Evolutionary conservation across 1,284 basidiomycete species (phyloP), one percentile per base, ranked within the genome.

Genomic region (Naganishia sp.): DNA sequence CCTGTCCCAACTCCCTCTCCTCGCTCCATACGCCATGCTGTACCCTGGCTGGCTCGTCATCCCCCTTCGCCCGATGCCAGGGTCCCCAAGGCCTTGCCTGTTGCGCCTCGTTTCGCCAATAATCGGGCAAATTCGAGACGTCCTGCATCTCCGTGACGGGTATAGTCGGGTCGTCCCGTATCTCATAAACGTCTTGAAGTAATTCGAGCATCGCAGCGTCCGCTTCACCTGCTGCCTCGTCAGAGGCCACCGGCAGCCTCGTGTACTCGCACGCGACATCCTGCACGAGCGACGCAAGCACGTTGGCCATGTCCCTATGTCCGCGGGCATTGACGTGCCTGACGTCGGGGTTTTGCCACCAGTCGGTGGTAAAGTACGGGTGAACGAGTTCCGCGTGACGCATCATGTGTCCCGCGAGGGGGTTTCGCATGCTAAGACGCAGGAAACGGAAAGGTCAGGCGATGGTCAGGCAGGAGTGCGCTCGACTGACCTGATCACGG

Each of bases 301-400:
- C 69, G 61, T 72, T 72, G 0, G 72, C 73, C 15, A 77, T 67
- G 63, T 80, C 79, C 9, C 72, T 71, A 67, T 80, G 79, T 1
- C 79, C 78, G 2, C 72, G 71, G 1, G 71, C 53, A 62, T 77
- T 77, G 68, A 80, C 67, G 60, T 80, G 79, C 0, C 79, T 72
- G 28, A 69, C 72, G 67, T 80, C 79, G 4, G 77, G 72, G 51
- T 75, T 70, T 17, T 73, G 73, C 77, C 77, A 80, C 51, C 65
- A 75, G 67, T 78, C 79, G 55, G 68, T 65, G 17, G 77, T 69
- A 68, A 79, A 80, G 69, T 77, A 80, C 13, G 73, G 74, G 21
- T 71, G 65, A 2, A 79, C 65, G 0, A 80, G 71, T 55, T 77
- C 68, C 11, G 78, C 76, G 65, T 77, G 75, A n/a, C 75, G 72